Base-by-base conservation (phyloP, 495 filamentous ascomycete genomes). In the Aspergillus ellipticus region DNA sequence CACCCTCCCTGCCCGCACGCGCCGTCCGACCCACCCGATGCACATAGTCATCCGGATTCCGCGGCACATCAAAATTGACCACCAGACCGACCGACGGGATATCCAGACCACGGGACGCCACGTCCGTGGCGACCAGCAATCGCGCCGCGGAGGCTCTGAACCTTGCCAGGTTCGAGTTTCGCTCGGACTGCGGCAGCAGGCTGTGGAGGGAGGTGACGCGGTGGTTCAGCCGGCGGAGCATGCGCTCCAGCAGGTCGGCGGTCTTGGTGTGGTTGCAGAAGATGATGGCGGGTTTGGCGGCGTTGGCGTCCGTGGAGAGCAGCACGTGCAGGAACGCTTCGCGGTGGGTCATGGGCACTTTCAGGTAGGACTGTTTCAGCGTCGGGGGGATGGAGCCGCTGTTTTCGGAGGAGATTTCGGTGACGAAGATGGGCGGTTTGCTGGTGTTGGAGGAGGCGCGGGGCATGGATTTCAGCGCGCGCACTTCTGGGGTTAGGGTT, bases 41-140 rank as follows among this genome's bases (percentile, higher is more conserved):
- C 56, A 99, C 90, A 62, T 97, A 99, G 68, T 96, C 95, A 67
- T 97, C 94, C 31, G 94, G 92, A 66, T 97, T 90, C 2, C 93
- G 85, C 1, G 94, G 94, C 16, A 99, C 84, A 64, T 97, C 95
- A 66, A 89, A 97, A 68, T 99, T 97, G 48, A 99, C 74, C 7
- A 99, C 93, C 10, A 97, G 70, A 50, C 82, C 86, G 1, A 97
- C 95, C 56, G 87, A 87, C 0, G 92, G 95, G 54, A 99, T 96
- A 77, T 99, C 94, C 9, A 99, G 82, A 80, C 94, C 94, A 64
- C 94, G 80, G n/a, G 89, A 86, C 1, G 94, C 94, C 13, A 99
- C 93, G 68, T 99, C 95, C 0, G 94, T 97, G 3, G 95, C 95
- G 9, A 99, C 86, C 3, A 99, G 78, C 51, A 99, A 84, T 6